Percentiles rank a stretch among this genome's conserved stretches.
These are phyloP conservation scores for Pythium utonaiense DNA, from an alignment of 352 stramenopile species.

Conservation along the genomic window DNA sequence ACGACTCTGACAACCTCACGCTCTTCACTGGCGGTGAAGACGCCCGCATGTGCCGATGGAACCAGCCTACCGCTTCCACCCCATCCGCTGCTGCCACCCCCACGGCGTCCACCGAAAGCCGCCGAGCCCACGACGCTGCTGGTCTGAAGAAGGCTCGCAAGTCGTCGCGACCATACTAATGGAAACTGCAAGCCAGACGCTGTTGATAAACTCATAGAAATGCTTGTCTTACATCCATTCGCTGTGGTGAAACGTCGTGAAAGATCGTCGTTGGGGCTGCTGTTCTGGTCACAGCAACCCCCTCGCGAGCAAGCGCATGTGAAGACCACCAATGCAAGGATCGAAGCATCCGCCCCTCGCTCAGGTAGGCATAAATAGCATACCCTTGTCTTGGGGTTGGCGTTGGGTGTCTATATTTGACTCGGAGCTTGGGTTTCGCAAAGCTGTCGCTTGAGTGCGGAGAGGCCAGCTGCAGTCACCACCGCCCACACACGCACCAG, in stretches of 20 bases:
- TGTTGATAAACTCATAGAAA: background rate
- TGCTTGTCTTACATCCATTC: background rate
- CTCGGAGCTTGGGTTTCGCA: background rate
- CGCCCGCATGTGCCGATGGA: conserved; percentile 81
- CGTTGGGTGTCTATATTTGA: background rate
- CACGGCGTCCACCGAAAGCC: conserved; percentile 14
- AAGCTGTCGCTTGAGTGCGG: background rate
- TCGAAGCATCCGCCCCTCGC: background rate
- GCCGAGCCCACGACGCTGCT: conserved; percentile 34
- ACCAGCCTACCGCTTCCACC: conserved; percentile 15
- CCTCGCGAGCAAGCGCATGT: background rate
- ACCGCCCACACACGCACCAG: background rate
- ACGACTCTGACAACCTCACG: conserved; percentile 39
- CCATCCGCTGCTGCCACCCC: background rate
- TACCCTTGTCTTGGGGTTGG: no score
- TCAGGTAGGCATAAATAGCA: background rate
- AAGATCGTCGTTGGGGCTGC: no score
- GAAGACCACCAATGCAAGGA: background rate
- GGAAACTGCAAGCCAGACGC: background rate
- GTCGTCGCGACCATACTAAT: conserved; percentile 65
- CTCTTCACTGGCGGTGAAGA: conserved; percentile 87
- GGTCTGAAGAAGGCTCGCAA: conserved; percentile 73
- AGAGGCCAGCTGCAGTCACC: background rate
- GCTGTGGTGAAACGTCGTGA: no score
- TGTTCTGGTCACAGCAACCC: no score